Conservation (phyloP, 2,329 filamentous ascomycete species). For the Pseudogymnoascus sp. region DNA sequence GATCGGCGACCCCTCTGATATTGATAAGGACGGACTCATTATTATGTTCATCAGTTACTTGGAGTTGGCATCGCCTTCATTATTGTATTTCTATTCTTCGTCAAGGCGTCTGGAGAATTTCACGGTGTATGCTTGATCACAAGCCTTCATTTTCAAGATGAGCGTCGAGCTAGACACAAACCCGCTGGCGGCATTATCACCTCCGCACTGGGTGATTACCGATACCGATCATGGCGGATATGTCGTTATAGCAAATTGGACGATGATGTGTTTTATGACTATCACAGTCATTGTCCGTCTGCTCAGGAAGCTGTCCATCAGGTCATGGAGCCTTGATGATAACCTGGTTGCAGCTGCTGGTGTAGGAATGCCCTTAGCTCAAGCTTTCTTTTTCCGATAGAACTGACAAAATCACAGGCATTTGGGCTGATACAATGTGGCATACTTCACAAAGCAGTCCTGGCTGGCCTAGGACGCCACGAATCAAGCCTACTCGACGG, state of each 20-base stretch:
- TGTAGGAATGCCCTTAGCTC: neutral
- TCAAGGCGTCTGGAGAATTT: neutral
- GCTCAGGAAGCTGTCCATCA: neutral
- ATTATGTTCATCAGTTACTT: neutral
- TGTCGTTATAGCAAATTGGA: slow-evolving; percentile 4
- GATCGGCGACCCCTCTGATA: neutral
- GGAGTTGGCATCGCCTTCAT: neutral
- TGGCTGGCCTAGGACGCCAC: slow-evolving; percentile 24
- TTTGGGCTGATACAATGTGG: slow-evolving; percentile 1
- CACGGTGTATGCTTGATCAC: neutral
- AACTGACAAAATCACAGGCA: neutral
- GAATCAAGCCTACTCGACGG: slow-evolving; percentile 21
- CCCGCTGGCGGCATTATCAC: neutral
- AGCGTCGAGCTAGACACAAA: neutral
- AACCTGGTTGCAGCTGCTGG: neutral
- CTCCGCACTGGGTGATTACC: slow-evolving; percentile 2
- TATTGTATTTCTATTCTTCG: neutral
- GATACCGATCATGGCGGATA: neutral
- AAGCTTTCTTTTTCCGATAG: neutral
- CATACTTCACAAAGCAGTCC: slow-evolving; percentile 14
- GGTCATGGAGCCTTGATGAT: slow-evolving; percentile 5
- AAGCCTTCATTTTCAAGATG: neutral
- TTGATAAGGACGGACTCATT: neutral
- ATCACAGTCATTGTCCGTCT: neutral
- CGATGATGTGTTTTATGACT: slow-evolving; percentile 4